Evolutionary conservation across 2,329 filamentous ascomycete genomes (phyloP).

Genomic region (Didymella keratinophila): DNA sequence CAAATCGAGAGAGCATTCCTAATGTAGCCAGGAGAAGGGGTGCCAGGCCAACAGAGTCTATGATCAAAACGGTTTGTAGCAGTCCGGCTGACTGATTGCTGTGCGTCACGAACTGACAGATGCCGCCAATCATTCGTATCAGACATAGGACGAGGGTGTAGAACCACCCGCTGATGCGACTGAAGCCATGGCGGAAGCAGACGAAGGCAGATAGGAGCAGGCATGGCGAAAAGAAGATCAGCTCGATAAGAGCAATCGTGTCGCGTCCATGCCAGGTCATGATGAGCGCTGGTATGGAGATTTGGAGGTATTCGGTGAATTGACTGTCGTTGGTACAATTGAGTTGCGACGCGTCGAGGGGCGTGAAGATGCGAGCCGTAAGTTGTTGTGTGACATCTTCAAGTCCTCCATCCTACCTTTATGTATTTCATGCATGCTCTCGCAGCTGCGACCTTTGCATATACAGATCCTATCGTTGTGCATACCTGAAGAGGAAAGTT

Average conservation of each 20-base stretch:
- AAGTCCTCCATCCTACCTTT: not conserved
- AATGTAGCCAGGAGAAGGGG: constrained; percentile 58
- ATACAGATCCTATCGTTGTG: not conserved
- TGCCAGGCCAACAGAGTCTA: constrained; percentile 59
- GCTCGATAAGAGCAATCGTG: constrained; percentile 37
- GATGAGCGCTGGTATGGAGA: not conserved
- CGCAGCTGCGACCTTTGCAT: not conserved
- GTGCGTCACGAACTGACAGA: constrained; percentile 61
- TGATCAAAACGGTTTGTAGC: constrained; percentile 55
- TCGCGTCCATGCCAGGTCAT: constrained; percentile 18
- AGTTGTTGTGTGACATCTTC: not conserved
- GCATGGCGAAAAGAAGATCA: constrained; percentile 50
- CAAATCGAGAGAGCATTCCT: constrained; percentile 53
- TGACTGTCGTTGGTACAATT: not conserved
- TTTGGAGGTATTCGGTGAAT: not conserved
- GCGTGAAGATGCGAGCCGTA: not conserved
- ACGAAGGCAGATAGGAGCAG: constrained; percentile 41
- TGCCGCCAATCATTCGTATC: constrained; percentile 60
- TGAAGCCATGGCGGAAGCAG: constrained; percentile 50
- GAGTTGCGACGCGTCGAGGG: not conserved
- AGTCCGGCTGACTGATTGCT: constrained; percentile 49
- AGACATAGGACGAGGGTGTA: constrained; percentile 63
- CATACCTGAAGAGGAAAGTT: constrained; percentile 1
- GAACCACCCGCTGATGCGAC: constrained; percentile 60
- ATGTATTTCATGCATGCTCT: not conserved